phyloP scores from a whole-genome alignment of 371 early-diverging fungal genomes.

The Rhizopus delemar region DNA sequence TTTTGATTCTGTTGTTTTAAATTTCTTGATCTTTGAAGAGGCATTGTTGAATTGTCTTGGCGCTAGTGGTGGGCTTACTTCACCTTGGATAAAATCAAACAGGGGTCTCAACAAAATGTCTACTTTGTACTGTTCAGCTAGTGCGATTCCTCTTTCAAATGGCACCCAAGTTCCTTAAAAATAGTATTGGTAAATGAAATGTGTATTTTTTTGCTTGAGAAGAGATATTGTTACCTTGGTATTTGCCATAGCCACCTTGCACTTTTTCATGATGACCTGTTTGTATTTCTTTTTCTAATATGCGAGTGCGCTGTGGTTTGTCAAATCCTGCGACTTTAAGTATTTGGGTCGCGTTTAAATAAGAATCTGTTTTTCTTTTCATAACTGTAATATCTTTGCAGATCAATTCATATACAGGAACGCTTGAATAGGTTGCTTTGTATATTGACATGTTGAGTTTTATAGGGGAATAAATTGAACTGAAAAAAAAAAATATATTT shows the following conservation, averaged over 20 bases:
- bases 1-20: not conserved
- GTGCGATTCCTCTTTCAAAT: constrained; percentile 68
- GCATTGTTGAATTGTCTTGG: constrained; percentile 33
- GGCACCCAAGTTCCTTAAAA: constrained; percentile 70
- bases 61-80: constrained; percentile 38
- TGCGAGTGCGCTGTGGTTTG: constrained; percentile 85
- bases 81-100: constrained; percentile 34
- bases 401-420: constrained; percentile 88
- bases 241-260: constrained; percentile 96
- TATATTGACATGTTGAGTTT: constrained; percentile 21
- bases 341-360: constrained; percentile 92
- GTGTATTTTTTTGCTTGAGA: not conserved
- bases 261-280: constrained; percentile 86
- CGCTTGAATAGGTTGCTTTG: constrained; percentile 87
- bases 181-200: not conserved
- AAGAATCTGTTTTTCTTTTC: constrained; percentile 82
- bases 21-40: constrained; percentile 5
- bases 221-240: constrained; percentile 70
- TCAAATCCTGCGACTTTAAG: constrained; percentile 92
- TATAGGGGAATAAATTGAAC: not conserved
- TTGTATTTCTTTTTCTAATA: constrained; percentile 85
- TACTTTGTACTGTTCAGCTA: constrained; percentile 56
- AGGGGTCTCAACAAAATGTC: constrained; percentile 34
- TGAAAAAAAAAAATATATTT: constrained; percentile 1
- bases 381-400: constrained; percentile 86